Base-by-base conservation (phyloP, 2,329 filamentous ascomycete genomes). In the Myriosclerotinia scirpicola region DNA sequence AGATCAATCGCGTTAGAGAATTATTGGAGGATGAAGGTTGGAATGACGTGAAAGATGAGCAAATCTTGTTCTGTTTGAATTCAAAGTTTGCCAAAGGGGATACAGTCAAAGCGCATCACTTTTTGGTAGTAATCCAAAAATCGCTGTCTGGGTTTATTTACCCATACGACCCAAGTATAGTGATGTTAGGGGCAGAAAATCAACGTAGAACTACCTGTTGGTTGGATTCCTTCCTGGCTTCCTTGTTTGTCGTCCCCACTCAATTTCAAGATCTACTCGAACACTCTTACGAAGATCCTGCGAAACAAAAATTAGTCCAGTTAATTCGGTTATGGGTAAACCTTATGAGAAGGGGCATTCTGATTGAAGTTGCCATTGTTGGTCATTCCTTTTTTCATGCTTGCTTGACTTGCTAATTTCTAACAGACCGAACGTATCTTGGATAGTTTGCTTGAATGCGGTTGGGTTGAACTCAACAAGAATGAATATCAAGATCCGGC, bases 401-500 rank as follows among this genome's bases (percentile, higher is more conserved):
- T 34, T 53, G 2, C 20, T 34, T 17, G 36, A 26, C 67, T 65
- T 64, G 48, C 71, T 74, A 36, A 74, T 52, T 65, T 53, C 9
- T 26, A 59, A 38, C 73, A 94, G 90, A 96, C 92, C 9, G 85
- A 90, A 77, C 83, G 92, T 70, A 84, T 99, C 17, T 93, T 97
- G 78, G 87, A 94, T 52, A 84, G 92, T 12, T 79, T 98, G 50
- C 89, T 90, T 22, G 89, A 89, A 64, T 97, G 93, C 76, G 95
- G 94, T 5, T 98, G 95, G 95, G 80, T 85, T 71, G 93, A 96
- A 67, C 93, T 93, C 56, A 84, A 85, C 30, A 79, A 85, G 67
- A 76, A 91, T n/a, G 85, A 88, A 72, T 95, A 98, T 75, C 95
- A 99, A 78, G 95, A 99, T 77, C 92, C 92, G 0, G 97, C 95